These are phyloP conservation scores for Cystobasidiopsis lactophilus DNA, from an alignment of 768 basidiomycete species.

Conservation along the genomic window DNA sequence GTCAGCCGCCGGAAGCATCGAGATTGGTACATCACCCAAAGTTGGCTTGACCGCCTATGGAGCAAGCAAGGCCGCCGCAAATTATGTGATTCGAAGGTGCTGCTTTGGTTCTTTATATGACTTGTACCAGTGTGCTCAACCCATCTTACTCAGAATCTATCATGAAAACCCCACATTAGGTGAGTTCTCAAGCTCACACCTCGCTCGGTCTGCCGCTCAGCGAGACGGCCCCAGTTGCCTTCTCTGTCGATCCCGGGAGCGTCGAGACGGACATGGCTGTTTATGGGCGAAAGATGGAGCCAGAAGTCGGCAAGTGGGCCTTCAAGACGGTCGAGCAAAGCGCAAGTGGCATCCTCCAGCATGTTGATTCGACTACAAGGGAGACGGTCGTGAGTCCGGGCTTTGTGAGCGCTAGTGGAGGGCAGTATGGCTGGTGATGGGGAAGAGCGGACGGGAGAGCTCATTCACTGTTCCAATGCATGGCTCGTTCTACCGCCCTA, in stretches of 20 bases:
- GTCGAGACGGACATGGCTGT: slow-evolving; percentile 4
- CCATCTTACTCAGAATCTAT: too few species aligned
- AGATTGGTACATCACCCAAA: not conserved
- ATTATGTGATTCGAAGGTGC: slow-evolving; percentile 9
- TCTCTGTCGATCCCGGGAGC: slow-evolving; percentile 1
- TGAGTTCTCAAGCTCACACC: too few species aligned
- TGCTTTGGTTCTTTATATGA: not conserved
- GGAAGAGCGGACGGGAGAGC: too few species aligned
- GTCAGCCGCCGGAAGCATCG: slow-evolving; percentile 1
- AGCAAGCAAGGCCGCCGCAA: slow-evolving; percentile 13
- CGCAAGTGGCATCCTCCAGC: not conserved
- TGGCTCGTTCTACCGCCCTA: slow-evolving; percentile 62
- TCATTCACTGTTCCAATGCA: slow-evolving; percentile 47
- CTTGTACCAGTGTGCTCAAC: too few species aligned
- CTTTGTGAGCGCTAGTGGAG: not conserved
- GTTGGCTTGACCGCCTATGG: not conserved
- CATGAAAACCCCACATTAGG: too few species aligned
- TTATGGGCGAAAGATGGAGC: not conserved
- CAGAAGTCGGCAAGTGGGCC: not conserved
- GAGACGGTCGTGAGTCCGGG: not conserved
- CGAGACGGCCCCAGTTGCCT: not conserved
- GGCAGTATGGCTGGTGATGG: too few species aligned
- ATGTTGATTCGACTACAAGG: not conserved
- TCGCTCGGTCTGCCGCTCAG: not conserved
- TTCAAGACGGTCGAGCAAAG: slow-evolving; percentile 2